Evolutionary conservation across 371 early-diverging fungal genomes (phyloP).

Genomic region (Circinella umbellata): DNA sequence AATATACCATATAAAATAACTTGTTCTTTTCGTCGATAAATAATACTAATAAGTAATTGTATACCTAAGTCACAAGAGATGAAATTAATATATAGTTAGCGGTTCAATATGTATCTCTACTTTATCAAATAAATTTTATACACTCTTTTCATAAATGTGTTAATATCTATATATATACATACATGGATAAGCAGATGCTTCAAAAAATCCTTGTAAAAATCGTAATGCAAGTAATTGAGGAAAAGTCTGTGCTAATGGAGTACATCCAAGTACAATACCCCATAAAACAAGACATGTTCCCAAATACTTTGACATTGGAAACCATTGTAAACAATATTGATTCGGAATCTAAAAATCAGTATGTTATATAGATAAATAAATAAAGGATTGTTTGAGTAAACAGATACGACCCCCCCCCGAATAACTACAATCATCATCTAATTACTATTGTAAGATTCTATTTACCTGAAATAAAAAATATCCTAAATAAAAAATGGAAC

Average conservation of each 20-base stretch:
- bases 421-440: too few relatives aligned
- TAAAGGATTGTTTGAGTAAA: too few relatives aligned
- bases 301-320: constrained; percentile 31
- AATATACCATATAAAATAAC: constrained; percentile 29
- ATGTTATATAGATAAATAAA: too few relatives aligned
- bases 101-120: too few relatives aligned
- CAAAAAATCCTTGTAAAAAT: constrained; percentile 41
- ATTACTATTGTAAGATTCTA: not conserved
- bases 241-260: constrained; percentile 25
- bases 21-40: constrained; percentile 32
- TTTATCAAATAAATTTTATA: too few relatives aligned
- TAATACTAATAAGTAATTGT: constrained; percentile 21
- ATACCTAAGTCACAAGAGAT: constrained; percentile 15
- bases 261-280: constrained; percentile 28
- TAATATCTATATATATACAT: too few relatives aligned
- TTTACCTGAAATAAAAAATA: constrained; percentile 32
- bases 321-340: constrained; percentile 31
- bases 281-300: constrained; percentile 27
- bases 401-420: too few relatives aligned
- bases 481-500: constrained; percentile 38
- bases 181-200: constrained; percentile 37
- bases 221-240: constrained; percentile 28
- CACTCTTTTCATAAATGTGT: too few relatives aligned
- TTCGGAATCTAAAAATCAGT: constrained; percentile 34
- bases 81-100: constrained; percentile 13